Percentiles rank a stretch among this genome's conserved stretches.
phyloP scores from a whole-genome alignment of 2,329 filamentous ascomycete species.

The Blumeria graminis region DNA sequence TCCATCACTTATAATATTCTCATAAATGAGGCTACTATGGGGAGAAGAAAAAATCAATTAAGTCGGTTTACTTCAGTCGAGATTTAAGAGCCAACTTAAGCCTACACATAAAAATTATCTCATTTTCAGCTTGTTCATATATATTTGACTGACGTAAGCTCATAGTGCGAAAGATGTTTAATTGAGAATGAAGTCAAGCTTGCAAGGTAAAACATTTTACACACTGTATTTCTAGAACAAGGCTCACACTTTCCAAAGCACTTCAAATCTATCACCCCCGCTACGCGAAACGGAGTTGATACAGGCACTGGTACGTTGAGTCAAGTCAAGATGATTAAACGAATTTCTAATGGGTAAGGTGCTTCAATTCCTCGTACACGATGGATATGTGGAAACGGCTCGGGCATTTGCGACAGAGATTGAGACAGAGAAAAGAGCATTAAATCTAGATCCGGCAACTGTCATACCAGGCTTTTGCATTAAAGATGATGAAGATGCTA shows the following conservation, averaged over 20 bases:
- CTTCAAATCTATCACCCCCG: constrained; percentile 26
- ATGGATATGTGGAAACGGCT: constrained; percentile 86
- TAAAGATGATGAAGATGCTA: constrained; percentile 64
- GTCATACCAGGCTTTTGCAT: constrained; percentile 37
- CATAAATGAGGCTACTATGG: too few species aligned
- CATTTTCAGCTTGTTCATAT: too few species aligned
- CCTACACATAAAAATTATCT: too few species aligned
- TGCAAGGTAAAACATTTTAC: constrained; percentile 17
- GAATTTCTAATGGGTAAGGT: constrained; percentile 18
- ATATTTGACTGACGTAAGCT: constrained; percentile 3
- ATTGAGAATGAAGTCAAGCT: constrained; percentile 25
- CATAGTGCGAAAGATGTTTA: constrained; percentile 11
- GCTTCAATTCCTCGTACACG: constrained; percentile 75
- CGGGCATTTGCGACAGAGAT: constrained; percentile 71
- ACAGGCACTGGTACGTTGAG: constrained; percentile 41
- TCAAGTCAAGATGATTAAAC: neutral
- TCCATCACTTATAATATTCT: too few species aligned
- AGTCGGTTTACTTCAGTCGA: too few species aligned
- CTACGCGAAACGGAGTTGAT: constrained; percentile 56
- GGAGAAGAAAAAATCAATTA: too few species aligned
- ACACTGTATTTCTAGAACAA: neutral
- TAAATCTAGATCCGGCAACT: constrained; percentile 31
- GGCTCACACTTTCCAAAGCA: constrained; percentile 5
- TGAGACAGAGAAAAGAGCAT: constrained; percentile 42
- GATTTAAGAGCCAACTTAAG: too few species aligned